Evolutionary conservation across 23 red algal genomes (phyloP).

Genomic region (Gracilaria domingensis): DNA sequence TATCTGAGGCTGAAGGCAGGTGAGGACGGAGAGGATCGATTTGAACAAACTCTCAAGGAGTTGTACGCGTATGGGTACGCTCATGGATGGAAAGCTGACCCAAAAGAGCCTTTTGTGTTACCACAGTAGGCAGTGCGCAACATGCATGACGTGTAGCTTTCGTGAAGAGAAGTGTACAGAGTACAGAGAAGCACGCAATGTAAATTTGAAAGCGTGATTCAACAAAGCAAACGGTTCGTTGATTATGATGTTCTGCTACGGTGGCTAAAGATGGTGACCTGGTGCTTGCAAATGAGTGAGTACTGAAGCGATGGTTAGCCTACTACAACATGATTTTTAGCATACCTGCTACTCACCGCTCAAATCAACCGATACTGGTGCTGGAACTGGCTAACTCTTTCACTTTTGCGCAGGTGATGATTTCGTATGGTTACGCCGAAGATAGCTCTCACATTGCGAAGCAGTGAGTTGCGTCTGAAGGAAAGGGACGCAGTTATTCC

Average conservation of each 20-base stretch:
- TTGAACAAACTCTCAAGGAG: constrained; percentile 56
- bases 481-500: neutral
- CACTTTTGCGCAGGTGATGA: too few relatives aligned
- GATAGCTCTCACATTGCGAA: neutral
- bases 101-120: constrained; percentile 55
- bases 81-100: constrained; percentile 67
- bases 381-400: too few relatives aligned
- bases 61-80: constrained; percentile 85
- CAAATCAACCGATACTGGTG: too few relatives aligned
- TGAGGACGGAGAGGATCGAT: constrained; percentile 35
- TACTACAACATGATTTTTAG: too few relatives aligned
- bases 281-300: too few relatives aligned
- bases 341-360: too few relatives aligned
- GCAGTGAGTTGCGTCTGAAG: neutral
- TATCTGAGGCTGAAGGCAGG: constrained; percentile 69
- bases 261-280: too few relatives aligned
- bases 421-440: too few relatives aligned
- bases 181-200: neutral
- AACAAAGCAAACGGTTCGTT: too few relatives aligned
- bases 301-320: too few relatives aligned
- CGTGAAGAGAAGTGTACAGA: neutral
- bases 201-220: too few relatives aligned
- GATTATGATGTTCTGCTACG: too few relatives aligned
- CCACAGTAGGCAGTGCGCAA: neutral
- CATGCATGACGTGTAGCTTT: neutral